Evolutionary conservation across 345 rosid genomes (phyloP), one percentile per base, ranked within the genome.

Genomic region (Bruguiera parviflora): DNA sequence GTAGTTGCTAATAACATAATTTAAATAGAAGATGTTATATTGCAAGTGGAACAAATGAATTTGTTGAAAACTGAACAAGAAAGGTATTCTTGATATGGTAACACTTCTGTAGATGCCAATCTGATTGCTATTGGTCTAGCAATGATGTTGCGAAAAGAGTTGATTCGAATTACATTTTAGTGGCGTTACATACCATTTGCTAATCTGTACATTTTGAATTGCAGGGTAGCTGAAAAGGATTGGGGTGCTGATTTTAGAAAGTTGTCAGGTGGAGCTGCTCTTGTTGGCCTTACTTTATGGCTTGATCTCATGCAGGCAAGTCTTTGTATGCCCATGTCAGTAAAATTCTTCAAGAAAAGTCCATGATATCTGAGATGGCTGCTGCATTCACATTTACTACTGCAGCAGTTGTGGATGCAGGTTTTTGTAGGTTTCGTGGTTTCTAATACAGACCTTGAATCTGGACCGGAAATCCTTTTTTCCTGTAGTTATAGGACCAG

Each of bases 201-300:
- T 43, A 43, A 43, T 43, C 49, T 19, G 1, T 13, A 13, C 49
- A 43, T 43, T 77, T 46, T 66, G 56, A 78, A 76, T 68, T 76
- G 64, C 89, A 94, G 98, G 81, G 93, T 94, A 68, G 91, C 96
- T 64, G 98, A 89, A 70, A 89, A 88, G 73, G 92, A 89, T 61
- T 91, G 98, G 98, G 95, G 97, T 43, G 96, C 98, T 68, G 98
- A 94, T 80, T 84, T 94, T 65, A 86, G 98, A 70, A 91, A 86
- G 83, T 67, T 94, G 68, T 94, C 98, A 13, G 98, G 90, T 55
- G 98, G 98, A 78, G 84, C 97, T 69, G 94, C 98, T 55, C 97
- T 94, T 64, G 97, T 91, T 67, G 98, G 89, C 53, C 90, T 94
- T 37, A 91, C 96, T 60, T 78, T 91, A 70, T 94, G 98, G 98